Evolutionary conservation across 371 early-diverging fungal species (phyloP).

Genomic region (Apophysomyces trapeziformis): DNA sequence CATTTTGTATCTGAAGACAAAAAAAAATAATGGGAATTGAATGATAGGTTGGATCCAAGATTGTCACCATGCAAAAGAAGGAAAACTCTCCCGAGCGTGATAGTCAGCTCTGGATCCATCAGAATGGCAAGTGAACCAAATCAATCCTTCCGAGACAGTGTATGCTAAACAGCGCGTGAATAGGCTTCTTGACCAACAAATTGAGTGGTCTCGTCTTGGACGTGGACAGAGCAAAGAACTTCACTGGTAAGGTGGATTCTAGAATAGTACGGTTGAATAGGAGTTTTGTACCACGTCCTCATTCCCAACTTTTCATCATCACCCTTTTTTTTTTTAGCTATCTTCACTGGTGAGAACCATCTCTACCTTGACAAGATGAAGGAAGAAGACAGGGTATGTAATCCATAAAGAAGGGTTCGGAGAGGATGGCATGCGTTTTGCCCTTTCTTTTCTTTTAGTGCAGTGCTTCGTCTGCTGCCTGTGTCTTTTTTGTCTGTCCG

Average conservation of each 20-base stretch:
- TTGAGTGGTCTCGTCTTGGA: conserved; percentile 39
- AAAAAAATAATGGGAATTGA: not conserved
- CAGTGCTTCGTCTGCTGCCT: no score
- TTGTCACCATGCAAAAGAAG: conserved; percentile 13
- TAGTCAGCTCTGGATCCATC: conserved; percentile 23
- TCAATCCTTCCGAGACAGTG: conserved; percentile 5
- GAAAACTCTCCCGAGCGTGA: conserved; percentile 24
- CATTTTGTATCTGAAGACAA: not conserved
- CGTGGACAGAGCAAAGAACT: conserved; percentile 36
- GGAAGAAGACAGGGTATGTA: conserved; percentile 33
- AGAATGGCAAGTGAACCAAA: conserved; percentile 27
- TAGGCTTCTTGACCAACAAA: conserved; percentile 49
- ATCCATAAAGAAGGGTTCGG: no score
- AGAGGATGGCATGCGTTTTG: no score
- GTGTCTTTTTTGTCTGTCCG: conserved; percentile 7
- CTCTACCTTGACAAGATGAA: conserved; percentile 45
- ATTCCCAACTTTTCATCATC: not conserved
- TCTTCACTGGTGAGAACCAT: conserved; percentile 38
- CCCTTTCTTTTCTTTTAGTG: not conserved
- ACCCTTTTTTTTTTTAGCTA: conserved; percentile 21
- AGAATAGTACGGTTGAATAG: not conserved
- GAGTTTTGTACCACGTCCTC: no score
- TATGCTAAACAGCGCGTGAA: not conserved
- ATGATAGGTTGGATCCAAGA: conserved; percentile 20
- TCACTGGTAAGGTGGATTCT: conserved; percentile 27